Conservation (phyloP, 768 basidiomycete species). For the Boletus rex-veris region DNA sequence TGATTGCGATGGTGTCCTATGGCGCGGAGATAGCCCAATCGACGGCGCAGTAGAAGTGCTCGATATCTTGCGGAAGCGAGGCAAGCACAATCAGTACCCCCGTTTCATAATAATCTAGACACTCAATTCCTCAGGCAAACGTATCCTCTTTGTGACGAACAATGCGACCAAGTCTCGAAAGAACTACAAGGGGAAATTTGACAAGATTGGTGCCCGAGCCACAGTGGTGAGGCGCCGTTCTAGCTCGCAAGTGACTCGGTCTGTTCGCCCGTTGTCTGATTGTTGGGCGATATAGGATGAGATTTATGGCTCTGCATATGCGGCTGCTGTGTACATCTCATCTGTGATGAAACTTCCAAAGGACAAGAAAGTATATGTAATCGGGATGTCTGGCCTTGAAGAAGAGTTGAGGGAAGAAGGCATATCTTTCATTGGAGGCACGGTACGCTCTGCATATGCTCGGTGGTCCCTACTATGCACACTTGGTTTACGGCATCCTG, state of each 20-base stretch:
- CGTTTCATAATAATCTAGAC: conserved; percentile 2
- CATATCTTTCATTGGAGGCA: conserved; percentile 75
- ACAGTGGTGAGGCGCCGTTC: conserved; percentile 59
- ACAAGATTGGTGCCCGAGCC: conserved; percentile 81
- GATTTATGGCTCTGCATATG: conserved; percentile 94
- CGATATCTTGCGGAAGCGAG: conserved; percentile 61
- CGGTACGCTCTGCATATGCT: conserved; percentile 46
- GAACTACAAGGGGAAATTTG: conserved; percentile 88
- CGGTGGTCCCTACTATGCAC: not conserved
- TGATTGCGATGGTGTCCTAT: conserved; percentile 95
- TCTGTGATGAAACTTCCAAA: conserved; percentile 86
- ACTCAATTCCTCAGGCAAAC: conserved; percentile 52
- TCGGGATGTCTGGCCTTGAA: conserved; percentile 89
- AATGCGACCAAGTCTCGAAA: conserved; percentile 92
- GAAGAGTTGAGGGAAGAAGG: conserved; percentile 92
- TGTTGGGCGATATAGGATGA: conserved; percentile 64
- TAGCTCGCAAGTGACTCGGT: not conserved
- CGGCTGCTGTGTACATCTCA: conserved; percentile 79
- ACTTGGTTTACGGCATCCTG: not conserved
- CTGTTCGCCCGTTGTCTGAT: not conserved
- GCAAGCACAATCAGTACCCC: conserved; percentile 42
- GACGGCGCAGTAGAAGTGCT: conserved; percentile 79
- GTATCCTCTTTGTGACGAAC: conserved; percentile 91
- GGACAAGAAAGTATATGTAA: conserved; percentile 92
- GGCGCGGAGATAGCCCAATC: conserved; percentile 78